Evolutionary conservation across 1,139 yeast species (phyloP).

Genomic region (Blastobotrys persicus): DNA sequence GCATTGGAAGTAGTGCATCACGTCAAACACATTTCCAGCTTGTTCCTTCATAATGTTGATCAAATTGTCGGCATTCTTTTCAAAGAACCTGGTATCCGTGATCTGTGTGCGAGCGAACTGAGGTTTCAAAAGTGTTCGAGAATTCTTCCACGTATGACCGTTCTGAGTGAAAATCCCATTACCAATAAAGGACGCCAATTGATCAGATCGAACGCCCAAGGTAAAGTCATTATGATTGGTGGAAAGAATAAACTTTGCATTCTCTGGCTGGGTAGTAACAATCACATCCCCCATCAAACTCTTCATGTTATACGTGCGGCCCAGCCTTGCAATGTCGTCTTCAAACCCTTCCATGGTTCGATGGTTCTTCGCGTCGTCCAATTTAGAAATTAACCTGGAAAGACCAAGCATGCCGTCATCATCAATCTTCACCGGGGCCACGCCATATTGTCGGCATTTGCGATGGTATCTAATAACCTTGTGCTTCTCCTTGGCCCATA

Average conservation of each 20-base stretch:
- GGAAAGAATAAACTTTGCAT: slow-evolving; percentile 36
- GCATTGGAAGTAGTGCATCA: slow-evolving; percentile 7
- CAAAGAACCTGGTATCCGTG: slow-evolving; percentile 48
- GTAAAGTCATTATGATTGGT: slow-evolving; percentile 49
- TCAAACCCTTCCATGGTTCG: slow-evolving; percentile 5
- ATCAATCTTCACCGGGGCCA: background rate
- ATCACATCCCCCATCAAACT: slow-evolving; percentile 5
- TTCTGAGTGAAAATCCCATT: slow-evolving; percentile 58
- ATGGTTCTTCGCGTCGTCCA: background rate
- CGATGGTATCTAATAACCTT: background rate
- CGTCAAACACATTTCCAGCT: slow-evolving; percentile 2
- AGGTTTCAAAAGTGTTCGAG: slow-evolving; percentile 56
- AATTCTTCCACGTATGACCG: slow-evolving; percentile 56
- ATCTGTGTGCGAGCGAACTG: slow-evolving; percentile 57
- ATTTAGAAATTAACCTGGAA: background rate
- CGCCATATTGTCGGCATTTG: slow-evolving; percentile 5
- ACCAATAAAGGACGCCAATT: slow-evolving; percentile 48
- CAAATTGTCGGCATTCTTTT: slow-evolving; percentile 46
- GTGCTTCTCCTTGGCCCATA: background rate
- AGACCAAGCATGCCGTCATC: slow-evolving; percentile 5
- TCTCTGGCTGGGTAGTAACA: slow-evolving; percentile 50
- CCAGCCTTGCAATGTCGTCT: background rate
- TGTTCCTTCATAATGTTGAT: slow-evolving; percentile 23
- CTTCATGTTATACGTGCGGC: background rate
- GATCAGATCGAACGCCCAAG: slow-evolving; percentile 48